phyloP scores from a whole-genome alignment of 2,329 filamentous ascomycete species.

The Paracoccidioides brasiliensis region DNA sequence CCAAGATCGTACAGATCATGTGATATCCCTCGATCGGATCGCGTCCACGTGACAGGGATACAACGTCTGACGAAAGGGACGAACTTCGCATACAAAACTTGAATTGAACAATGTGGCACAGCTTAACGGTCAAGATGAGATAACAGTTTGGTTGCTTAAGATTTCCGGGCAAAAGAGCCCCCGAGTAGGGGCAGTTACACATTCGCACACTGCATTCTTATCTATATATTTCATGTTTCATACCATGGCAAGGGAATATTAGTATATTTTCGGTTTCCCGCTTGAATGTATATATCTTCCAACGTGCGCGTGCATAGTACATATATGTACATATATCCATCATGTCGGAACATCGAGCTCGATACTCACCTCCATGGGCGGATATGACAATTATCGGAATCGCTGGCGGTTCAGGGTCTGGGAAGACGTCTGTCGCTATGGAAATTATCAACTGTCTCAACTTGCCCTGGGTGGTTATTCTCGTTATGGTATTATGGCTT shows the following conservation, averaged over 20 bases:
- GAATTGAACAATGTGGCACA: background rate
- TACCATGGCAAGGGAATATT: background rate
- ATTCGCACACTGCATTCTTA: background rate
- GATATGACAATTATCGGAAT: conserved; percentile 94
- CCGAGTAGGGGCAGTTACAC: too few species aligned
- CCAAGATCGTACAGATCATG: background rate
- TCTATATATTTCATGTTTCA: background rate
- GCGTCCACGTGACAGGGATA: background rate
- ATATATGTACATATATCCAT: background rate
- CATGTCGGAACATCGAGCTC: conserved; percentile 30
- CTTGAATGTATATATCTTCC: background rate
- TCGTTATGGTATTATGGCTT: conserved; percentile 66
- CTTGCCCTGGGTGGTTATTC: conserved; percentile 92
- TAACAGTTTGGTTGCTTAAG: too few species aligned
- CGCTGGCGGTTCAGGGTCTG: conserved; percentile 85
- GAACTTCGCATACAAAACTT: too few species aligned
- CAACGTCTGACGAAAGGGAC: too few species aligned
- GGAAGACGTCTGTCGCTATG: conserved; percentile 86
- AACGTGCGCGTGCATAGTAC: background rate
- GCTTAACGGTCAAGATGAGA: background rate
- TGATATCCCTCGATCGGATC: background rate
- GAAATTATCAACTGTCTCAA: conserved; percentile 84
- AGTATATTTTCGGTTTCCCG: background rate
- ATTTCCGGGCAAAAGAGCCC: too few species aligned
- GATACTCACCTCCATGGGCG: conserved; percentile 91